Conservation (phyloP, 805 yeast genomes). For the Starmerella davenportii region DNA sequence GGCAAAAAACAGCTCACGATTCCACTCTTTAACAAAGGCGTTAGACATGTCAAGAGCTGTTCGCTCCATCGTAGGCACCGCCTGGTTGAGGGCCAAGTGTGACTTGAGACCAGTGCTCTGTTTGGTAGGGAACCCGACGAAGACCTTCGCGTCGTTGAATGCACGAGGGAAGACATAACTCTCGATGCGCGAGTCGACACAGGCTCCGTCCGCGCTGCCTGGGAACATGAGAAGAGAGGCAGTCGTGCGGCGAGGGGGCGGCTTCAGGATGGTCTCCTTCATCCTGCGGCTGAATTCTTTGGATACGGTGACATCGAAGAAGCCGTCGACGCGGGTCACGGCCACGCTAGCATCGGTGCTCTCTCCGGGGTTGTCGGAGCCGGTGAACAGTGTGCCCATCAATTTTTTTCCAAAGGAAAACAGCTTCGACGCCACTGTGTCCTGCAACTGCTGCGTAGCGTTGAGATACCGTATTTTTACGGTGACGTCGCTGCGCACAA, state of each 20-base stretch:
- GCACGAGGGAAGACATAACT: conserved; percentile 24
- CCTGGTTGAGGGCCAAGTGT: conserved; percentile 24
- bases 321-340: conserved; percentile 21
- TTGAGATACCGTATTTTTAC: conserved; percentile 22
- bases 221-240: conserved; percentile 20
- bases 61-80: conserved; percentile 29
- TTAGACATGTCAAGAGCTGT: conserved; percentile 28
- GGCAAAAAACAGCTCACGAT: conserved; percentile 24
- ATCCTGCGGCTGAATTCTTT: conserved; percentile 20
- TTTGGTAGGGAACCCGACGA: conserved; percentile 28
- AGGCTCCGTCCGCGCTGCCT: background rate
- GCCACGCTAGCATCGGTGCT: conserved; percentile 19
- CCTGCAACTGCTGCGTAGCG: conserved; percentile 21
- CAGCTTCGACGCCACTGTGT: conserved; percentile 13
- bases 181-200: conserved; percentile 21
- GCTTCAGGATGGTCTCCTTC: conserved; percentile 25
- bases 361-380: conserved; percentile 21
- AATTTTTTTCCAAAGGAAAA: conserved; percentile 21
- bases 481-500: conserved; percentile 18
- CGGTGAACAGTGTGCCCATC: conserved; percentile 18
- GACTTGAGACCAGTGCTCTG: conserved; percentile 25
- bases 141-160: conserved; percentile 24
- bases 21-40: conserved; percentile 26
- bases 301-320: conserved; percentile 20
- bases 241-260: conserved; percentile 24